Evolutionary conservation across 495 filamentous ascomycete genomes (phyloP), one percentile per base, ranked within the genome.

Genomic region (Penicillium malachiteum): DNA sequence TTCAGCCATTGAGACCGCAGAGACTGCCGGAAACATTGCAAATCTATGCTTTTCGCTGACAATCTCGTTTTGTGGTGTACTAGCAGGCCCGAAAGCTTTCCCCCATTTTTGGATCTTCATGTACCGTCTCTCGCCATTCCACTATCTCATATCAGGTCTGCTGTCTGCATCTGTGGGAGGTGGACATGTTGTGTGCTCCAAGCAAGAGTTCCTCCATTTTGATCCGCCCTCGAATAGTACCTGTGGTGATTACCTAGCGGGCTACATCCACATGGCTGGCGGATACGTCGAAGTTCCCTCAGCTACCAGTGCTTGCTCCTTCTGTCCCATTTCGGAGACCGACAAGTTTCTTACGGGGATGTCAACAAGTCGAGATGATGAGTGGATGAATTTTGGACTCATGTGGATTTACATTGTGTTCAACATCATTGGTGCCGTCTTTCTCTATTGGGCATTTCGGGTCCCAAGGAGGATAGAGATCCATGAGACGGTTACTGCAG

Each of bases 401-500:
- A 68, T 87, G 59, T 93, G 78, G 71, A 84, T 73, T 0, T 95
- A 85, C 62, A 77, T 93, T 52, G 70, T 79, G 14, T 89, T 94
- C 71, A 96, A 96, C 67, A 71, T 92, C 52, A 60, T 73, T 13
- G 85, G 68, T 14, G 91, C 89, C 0, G 64, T 92, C 14, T 75
- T 80, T 38, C 66, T 96, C n/a, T 96, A 96, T 71, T 96, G 87
- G 87, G 66, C 91, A 48, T 78, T 82, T 7, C 75, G 91, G 6
- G 87, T 96, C 49, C 89, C 89, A 12, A 92, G 91, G 81, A 38
- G 37, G 34, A 49, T 38, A 14, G n/a, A 37, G 31, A 32, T 49
- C n/a, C 47, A 38, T 21, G 47, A 49, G 34, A 49, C 47, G 21
- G 43, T 10, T 8, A 46, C 18, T 26, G 1, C 21, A 26, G 21